Percentiles rank a stretch among this genome's conserved stretches.
These are phyloP conservation scores for Phytophthora fragariaefolia DNA, from an alignment of 352 stramenopile species.

Conservation along the genomic window DNA sequence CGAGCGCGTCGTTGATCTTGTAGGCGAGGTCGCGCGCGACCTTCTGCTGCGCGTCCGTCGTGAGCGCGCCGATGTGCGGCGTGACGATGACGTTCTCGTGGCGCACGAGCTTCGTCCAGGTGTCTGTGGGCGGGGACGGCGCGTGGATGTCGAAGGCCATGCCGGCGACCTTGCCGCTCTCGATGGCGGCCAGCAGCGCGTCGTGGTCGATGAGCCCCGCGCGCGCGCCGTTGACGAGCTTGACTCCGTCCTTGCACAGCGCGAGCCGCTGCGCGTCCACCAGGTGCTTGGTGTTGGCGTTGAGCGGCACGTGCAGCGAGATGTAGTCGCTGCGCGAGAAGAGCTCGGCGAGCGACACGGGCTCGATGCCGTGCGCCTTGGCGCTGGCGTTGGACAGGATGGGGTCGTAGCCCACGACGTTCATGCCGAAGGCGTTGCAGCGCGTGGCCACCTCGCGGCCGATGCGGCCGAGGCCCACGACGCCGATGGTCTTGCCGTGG, in stretches of 20 bases:
- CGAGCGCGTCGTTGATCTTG: slow-evolving; percentile 93
- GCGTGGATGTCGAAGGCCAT: slow-evolving; percentile 81
- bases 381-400: slow-evolving; percentile 91
- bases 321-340: slow-evolving; percentile 96
- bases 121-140: slow-evolving; percentile 48
- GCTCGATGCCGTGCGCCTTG: slow-evolving; percentile 81
- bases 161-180: slow-evolving; percentile 78
- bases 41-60: slow-evolving; percentile 94
- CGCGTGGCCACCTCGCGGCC: slow-evolving; percentile 93
- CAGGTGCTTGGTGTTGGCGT: slow-evolving; percentile 93
- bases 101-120: slow-evolving; percentile 80
- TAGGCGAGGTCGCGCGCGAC: slow-evolving; percentile 91
- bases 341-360: slow-evolving; percentile 85
- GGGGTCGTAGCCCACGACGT: slow-evolving; percentile 93
- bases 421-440: slow-evolving; percentile 94
- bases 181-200: slow-evolving; percentile 89
- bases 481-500: slow-evolving; percentile 59
- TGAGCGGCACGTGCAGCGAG: slow-evolving; percentile 96
- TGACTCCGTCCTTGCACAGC: slow-evolving; percentile 93
- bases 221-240: slow-evolving; percentile 95
- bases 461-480: slow-evolving; percentile 96
- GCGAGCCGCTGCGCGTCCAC: slow-evolving; percentile 82
- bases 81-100: slow-evolving; percentile 93
- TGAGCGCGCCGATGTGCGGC: slow-evolving; percentile 96
- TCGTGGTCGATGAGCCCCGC: slow-evolving; percentile 94